Conservation (phyloP, 2,329 filamentous ascomycete species). For the Oidium heveae region DNA sequence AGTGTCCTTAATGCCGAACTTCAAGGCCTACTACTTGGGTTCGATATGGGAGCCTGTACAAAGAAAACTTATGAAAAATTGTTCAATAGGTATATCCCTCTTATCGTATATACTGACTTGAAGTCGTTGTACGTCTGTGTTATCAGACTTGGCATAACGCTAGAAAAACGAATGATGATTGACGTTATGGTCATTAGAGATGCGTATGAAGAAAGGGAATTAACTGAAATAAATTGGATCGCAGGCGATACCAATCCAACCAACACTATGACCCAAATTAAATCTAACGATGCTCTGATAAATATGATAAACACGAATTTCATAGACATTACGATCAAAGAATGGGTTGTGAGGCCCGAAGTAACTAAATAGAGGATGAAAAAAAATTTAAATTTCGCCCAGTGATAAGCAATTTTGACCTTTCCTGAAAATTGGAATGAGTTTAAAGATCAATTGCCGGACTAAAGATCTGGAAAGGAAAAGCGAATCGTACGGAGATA, state of each 20-base stretch:
- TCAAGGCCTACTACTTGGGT: not conserved
- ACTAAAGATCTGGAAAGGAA: too few relatives aligned
- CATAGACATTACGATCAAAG: not conserved
- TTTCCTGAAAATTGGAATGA: too few relatives aligned
- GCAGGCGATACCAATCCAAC: not conserved
- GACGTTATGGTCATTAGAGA: not conserved
- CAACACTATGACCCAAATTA: not conserved
- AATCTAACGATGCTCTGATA: not conserved
- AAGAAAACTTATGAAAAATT: not conserved
- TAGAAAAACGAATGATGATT: not conserved
- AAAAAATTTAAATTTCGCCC: not conserved
- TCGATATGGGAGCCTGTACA: not conserved
- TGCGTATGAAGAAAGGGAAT: not conserved
- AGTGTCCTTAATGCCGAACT: not conserved
- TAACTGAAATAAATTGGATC: not conserved
- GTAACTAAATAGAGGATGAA: not conserved
- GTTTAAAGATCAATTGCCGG: too few relatives aligned
- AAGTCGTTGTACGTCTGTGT: conserved; percentile 1
- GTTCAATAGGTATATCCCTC: not conserved
- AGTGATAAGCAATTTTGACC: not conserved
- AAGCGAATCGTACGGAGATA: too few relatives aligned
- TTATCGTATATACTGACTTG: not conserved
- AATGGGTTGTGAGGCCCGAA: conserved; percentile 1
- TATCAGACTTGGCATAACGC: not conserved
- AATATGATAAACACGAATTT: conserved; percentile 1